Conservation (phyloP, 345 rosid species). For the Linum usitatissimum region DNA sequence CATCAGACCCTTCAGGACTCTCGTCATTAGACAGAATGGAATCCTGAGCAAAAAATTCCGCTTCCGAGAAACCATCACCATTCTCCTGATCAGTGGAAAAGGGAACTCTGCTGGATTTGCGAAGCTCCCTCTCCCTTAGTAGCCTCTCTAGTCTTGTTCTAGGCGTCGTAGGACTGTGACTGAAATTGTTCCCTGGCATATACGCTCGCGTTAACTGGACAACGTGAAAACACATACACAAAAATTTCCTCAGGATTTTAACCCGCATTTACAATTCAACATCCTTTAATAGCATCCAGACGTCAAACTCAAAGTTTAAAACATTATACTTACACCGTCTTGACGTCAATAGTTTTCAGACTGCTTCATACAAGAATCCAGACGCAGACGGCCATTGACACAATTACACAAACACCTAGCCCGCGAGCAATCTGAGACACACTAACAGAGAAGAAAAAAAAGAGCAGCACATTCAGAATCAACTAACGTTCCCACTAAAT, state of each 20-base stretch:
- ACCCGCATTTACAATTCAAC: background rate
- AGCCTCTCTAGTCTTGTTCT: constrained; percentile 44
- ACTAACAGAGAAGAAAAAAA: background rate
- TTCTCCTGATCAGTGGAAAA: constrained; percentile 16
- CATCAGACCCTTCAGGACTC: constrained; percentile 15
- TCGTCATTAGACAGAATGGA: constrained; percentile 17
- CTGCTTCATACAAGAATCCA: background rate
- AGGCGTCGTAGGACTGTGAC: constrained; percentile 28
- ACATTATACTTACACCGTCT: background rate
- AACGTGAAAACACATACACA: background rate
- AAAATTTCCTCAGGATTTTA: background rate
- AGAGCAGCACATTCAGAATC: background rate
- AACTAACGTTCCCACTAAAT: background rate
- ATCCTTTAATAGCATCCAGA: background rate
- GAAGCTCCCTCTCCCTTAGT: constrained; percentile 37
- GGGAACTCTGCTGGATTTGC: constrained; percentile 27
- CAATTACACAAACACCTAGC: constrained; percentile 1
- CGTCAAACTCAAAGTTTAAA: background rate
- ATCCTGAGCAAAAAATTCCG: constrained; percentile 18
- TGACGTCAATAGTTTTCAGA: background rate
- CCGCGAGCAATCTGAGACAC: background rate
- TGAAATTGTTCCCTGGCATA: constrained; percentile 34
- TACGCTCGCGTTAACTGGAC: constrained; percentile 6
- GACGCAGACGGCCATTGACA: background rate
- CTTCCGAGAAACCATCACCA: constrained; percentile 14